A percentile compares a stretch with the other conserved stretches of the same genome.
These are phyloP conservation scores for Candida maesae DNA, from an alignment of 805 yeast genomes.

Conservation along the genomic window DNA sequence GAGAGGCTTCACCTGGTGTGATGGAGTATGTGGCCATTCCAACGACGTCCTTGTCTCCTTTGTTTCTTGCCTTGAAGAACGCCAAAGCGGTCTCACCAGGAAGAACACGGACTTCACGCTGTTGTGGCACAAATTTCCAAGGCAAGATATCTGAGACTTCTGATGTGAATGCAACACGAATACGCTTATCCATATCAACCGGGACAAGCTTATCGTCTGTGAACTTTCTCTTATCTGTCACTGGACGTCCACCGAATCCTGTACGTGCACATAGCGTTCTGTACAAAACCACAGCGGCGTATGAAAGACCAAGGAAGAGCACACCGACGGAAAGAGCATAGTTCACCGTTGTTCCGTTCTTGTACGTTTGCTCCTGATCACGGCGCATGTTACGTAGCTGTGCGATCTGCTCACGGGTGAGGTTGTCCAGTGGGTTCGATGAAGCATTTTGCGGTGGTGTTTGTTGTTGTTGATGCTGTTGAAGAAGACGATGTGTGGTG, in stretches of 20 bases:
- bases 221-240: conserved; percentile 75
- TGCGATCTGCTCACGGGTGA: conserved; percentile 25
- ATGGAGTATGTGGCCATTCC: conserved; percentile 99
- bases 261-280: conserved; percentile 90
- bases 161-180: conserved; percentile 83
- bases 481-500: conserved; percentile 4
- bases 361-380: conserved; percentile 16
- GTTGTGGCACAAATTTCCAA: conserved; percentile 94
- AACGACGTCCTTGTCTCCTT: conserved; percentile 81
- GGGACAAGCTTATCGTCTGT: conserved; percentile 87
- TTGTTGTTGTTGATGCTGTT: conserved; percentile 5
- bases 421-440: conserved; percentile 12
- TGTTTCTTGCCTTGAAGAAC: conserved; percentile 87
- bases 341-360: conserved; percentile 48
- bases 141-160: conserved; percentile 89
- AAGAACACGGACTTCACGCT: conserved; percentile 82
- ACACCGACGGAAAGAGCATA: conserved; percentile 68
- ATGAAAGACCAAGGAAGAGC: conserved; percentile 70
- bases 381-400: conserved; percentile 23
- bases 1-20: conserved; percentile 94
- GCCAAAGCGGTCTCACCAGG: conserved; percentile 99
- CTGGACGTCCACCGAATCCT: conserved; percentile 95
- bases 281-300: conserved; percentile 90
- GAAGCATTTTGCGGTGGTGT: conserved; percentile 9
- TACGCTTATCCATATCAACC: conserved; percentile 77